Evolutionary conservation across 768 basidiomycete species (phyloP).

Genomic region (Boletus vermiculosoides): DNA sequence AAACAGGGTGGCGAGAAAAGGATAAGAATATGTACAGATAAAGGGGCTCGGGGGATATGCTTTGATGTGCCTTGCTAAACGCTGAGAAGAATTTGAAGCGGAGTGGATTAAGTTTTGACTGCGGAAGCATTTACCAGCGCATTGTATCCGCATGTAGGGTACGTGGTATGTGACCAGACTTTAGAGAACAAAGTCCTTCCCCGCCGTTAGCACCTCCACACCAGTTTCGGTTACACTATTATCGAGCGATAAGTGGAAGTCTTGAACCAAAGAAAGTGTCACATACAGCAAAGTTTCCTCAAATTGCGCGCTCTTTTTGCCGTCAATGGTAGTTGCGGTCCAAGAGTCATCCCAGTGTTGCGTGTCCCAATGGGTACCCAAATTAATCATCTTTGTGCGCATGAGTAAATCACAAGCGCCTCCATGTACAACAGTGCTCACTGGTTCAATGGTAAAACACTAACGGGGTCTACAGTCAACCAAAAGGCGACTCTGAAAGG

Average conservation of each 20-base stretch:
- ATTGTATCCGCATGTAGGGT: constrained; percentile 27
- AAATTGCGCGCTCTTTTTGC: constrained; percentile 91
- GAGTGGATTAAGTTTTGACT: constrained; percentile 14
- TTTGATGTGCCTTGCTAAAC: constrained; percentile 26
- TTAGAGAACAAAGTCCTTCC: constrained; percentile 32
- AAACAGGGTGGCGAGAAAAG: constrained; percentile 25
- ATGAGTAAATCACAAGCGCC: neutral
- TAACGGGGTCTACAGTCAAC: constrained; percentile 23
- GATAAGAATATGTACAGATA: constrained; percentile 35
- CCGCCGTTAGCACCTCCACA: constrained; percentile 81
- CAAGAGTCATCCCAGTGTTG: constrained; percentile 94
- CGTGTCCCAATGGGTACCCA: constrained; percentile 73
- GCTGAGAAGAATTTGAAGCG: constrained; percentile 21
- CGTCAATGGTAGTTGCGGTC: constrained; percentile 93
- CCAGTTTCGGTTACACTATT: constrained; percentile 87
- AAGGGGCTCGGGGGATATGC: constrained; percentile 20
- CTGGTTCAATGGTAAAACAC: constrained; percentile 80
- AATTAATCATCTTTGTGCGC: constrained; percentile 79
- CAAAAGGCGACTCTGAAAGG: neutral
- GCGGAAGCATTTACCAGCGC: constrained; percentile 18
- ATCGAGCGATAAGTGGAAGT: constrained; percentile 16
- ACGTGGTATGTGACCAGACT: constrained; percentile 14
- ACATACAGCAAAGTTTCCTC: constrained; percentile 94
- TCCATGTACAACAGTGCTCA: constrained; percentile 32
- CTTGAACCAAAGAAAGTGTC: constrained; percentile 1